A percentile compares a stretch with the other conserved stretches of the same genome.
These are phyloP conservation scores for Solanum pennellii DNA, from an alignment of 257 asterid genomes.

Conservation along the genomic window DNA sequence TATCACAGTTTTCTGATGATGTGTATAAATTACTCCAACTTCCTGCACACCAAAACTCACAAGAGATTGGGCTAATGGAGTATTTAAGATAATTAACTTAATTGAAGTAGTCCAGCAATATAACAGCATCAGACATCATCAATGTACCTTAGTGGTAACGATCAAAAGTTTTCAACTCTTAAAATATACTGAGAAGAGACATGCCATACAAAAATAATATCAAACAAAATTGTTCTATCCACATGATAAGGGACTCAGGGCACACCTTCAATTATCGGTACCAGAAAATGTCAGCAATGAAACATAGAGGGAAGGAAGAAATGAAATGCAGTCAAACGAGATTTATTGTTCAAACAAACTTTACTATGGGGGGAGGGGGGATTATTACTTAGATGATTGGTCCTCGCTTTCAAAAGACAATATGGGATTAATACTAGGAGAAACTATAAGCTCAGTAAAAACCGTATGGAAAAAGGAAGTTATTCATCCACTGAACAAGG, in stretches of 20 bases:
- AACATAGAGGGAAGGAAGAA: not conserved
- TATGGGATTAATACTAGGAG: not conserved
- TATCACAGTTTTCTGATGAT: conserved; percentile 94
- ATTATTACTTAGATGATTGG: not conserved
- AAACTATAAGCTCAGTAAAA: not conserved
- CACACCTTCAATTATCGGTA: not conserved
- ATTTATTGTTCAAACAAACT: not conserved
- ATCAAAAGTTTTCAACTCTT: not conserved
- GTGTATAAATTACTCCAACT: conserved; percentile 89
- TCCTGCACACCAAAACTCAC: conserved; percentile 41
- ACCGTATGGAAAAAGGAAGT: not conserved
- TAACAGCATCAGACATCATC: not conserved
- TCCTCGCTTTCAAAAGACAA: not conserved
- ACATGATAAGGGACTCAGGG: not conserved
- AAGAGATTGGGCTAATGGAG: not conserved
- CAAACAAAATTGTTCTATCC: not conserved
- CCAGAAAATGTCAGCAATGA: not conserved
- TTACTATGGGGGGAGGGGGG: not conserved
- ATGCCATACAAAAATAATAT: not conserved
- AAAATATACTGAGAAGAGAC: not conserved
- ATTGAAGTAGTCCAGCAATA: not conserved
- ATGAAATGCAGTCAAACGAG: not conserved
- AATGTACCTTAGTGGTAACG: not conserved
- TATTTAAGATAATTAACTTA: not conserved
- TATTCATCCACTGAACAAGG: not conserved